A percentile compares a stretch with the other conserved stretches of the same genome.
Evolutionary conservation across 2,329 filamentous ascomycete species (phyloP).

Genomic region (Aspergillus sp.): DNA sequence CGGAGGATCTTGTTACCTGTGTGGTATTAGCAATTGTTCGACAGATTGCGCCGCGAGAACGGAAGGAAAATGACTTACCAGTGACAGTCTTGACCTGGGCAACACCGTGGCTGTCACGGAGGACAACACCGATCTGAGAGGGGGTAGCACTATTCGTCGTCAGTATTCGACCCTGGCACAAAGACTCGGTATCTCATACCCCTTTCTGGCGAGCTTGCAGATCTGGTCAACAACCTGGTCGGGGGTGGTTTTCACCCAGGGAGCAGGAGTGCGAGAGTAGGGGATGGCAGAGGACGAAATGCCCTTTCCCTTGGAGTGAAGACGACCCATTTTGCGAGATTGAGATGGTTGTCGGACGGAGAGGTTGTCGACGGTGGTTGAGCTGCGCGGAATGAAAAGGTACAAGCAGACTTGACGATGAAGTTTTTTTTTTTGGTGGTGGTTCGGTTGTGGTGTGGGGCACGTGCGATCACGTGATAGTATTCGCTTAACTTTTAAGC

Average conservation of each 20-base stretch:
- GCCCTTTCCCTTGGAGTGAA: slow-evolving; percentile 99
- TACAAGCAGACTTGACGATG: background rate
- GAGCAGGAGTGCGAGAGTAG: slow-evolving; percentile 88
- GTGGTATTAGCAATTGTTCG: slow-evolving; percentile 15
- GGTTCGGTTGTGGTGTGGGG: slow-evolving; percentile 4
- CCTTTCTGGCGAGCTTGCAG: slow-evolving; percentile 98
- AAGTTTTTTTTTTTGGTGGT: background rate
- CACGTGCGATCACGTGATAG: background rate
- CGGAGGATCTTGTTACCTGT: slow-evolving; percentile 98
- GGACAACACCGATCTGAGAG: slow-evolving; percentile 97
- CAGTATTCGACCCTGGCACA: too few relatives aligned
- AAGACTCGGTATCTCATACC: background rate
- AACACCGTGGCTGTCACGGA: slow-evolving; percentile 97
- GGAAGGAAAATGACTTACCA: slow-evolving; percentile 71
- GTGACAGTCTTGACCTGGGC: slow-evolving; percentile 97
- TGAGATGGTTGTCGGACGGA: slow-evolving; percentile 24
- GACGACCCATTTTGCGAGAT: slow-evolving; percentile 60
- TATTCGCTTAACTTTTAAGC: slow-evolving; percentile 3
- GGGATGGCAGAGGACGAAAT: slow-evolving; percentile 94
- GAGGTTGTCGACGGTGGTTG: slow-evolving; percentile 29
- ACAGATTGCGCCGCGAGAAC: background rate
- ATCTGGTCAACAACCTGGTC: slow-evolving; percentile 99
- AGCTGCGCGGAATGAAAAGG: slow-evolving; percentile 4
- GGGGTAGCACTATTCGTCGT: slow-evolving; percentile 69
- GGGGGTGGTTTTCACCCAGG: slow-evolving; percentile 98